Evolutionary conservation across 2,329 filamentous ascomycete genomes (phyloP).

Genomic region (Calonectria honghensis): DNA sequence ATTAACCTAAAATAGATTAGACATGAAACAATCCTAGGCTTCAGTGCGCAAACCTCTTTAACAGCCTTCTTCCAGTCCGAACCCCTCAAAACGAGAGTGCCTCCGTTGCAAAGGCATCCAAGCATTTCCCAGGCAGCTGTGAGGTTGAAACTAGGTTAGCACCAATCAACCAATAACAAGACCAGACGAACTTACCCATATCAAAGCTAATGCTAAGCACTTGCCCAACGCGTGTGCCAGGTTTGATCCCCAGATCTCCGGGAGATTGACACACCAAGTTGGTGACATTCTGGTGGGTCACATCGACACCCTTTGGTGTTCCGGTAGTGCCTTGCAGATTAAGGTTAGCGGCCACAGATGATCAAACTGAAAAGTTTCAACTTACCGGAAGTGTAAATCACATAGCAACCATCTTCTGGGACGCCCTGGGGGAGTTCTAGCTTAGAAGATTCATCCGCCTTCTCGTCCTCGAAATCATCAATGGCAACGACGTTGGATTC

Average conservation of each 20-base stretch:
- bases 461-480: slow-evolving; percentile 49
- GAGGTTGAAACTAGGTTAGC: not conserved
- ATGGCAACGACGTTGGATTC: slow-evolving; percentile 55
- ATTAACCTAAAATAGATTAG: slow-evolving; percentile 63
- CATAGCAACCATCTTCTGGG: slow-evolving; percentile 63
- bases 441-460: not conserved
- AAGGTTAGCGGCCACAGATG: not conserved
- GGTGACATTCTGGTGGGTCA: slow-evolving; percentile 73
- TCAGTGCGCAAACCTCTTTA: slow-evolving; percentile 59
- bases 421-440: slow-evolving; percentile 16
- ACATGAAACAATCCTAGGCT: not conserved
- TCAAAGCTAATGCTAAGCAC: slow-evolving; percentile 76
- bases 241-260: slow-evolving; percentile 68
- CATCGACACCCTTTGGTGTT: slow-evolving; percentile 75
- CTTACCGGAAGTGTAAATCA: slow-evolving; percentile 74
- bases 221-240: slow-evolving; percentile 72
- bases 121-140: slow-evolving; percentile 76
- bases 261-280: slow-evolving; percentile 71
- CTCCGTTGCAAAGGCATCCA: slow-evolving; percentile 73
- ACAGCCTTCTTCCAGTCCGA: slow-evolving; percentile 69
- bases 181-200: slow-evolving; percentile 69
- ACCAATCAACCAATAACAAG: not conserved
- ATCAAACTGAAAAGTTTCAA: not conserved
- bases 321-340: slow-evolving; percentile 68
- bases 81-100: slow-evolving; percentile 71